These are phyloP conservation scores for Beauveria varroae DNA, from an alignment of 2,329 filamentous ascomycete species.

Conservation along the genomic window DNA sequence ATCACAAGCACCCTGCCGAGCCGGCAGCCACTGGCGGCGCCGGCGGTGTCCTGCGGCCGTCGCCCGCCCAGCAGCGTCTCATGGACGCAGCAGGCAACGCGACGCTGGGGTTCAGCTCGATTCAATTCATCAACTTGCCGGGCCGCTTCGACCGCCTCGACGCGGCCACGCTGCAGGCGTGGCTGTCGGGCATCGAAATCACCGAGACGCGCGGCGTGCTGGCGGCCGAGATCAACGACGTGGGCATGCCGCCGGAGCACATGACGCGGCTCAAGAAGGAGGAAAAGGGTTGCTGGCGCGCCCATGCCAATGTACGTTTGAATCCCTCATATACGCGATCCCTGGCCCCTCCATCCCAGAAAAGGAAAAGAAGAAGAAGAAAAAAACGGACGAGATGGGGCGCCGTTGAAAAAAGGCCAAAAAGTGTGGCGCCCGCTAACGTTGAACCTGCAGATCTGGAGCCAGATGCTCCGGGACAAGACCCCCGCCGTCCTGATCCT, in stretches of 20 bases:
- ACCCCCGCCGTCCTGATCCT: conserved; percentile 18
- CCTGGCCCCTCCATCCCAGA: background rate
- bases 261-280: conserved; percentile 14
- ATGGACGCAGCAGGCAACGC: conserved; percentile 17
- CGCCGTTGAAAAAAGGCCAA: background rate
- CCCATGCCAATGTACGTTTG: conserved; percentile 21
- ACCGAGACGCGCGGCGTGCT: conserved; percentile 17
- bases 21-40: background rate
- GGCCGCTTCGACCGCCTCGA: conserved; percentile 21
- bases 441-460: conserved; percentile 18
- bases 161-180: conserved; percentile 20
- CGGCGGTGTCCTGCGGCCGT: background rate
- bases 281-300: conserved; percentile 21
- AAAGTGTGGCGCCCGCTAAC: background rate
- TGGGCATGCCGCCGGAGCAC: conserved; percentile 20
- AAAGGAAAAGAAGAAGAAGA: background rate
- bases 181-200: conserved; percentile 20
- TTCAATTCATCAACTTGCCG: conserved; percentile 17
- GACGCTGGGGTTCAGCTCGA: conserved; percentile 18
- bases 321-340: background rate
- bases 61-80: background rate
- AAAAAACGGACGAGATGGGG: too few species aligned
- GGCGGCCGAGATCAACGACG: conserved; percentile 15
- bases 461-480: conserved; percentile 17
- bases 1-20: background rate